Base-by-base conservation (phyloP, 2,329 filamentous ascomycete species). In the Reticulascus tulasneorum region DNA sequence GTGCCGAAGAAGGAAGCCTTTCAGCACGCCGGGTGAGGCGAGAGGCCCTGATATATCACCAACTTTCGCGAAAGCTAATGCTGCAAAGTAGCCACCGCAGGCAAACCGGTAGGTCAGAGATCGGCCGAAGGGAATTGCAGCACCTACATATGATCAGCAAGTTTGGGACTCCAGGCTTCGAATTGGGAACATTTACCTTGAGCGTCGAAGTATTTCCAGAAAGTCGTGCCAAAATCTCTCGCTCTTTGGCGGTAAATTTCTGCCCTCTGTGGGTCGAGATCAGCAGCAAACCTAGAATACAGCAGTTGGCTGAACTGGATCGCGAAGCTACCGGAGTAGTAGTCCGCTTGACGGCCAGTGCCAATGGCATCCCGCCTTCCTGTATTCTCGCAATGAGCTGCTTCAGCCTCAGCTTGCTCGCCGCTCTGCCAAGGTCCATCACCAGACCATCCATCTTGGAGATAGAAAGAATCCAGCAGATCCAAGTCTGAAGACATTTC, bases 261-360 rank as follows among this genome's bases (percentile, higher is more conserved):
- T 5, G 57, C 59, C 15, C 69, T 51, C 20, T 50, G 42, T 0
- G 56, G 51, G 31, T 73, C 69, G 4, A 67, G 26, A 12, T 69
- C 62, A 1, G 45, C 39, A 0, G 66, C 67, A 40, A 68, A 66
- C 7, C 60, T 63, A 1, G 60, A 54, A 40, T 69, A 75, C 0
- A 73, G 49, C 4, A 74, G 48, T 38, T 74, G 69, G 3, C 60
- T 63, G 22, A 73, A 74, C 36, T 74, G 71, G 8, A 75, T 70
- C 0, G 71, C 71, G 36, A 75, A 75, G 29, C 71, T 74, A 0
- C 70, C 69, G 1, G 70, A 73, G 36, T 75, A 75, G 46, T 74
- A 73, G 33, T 74, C 71, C 0, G 62, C 68, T 29, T 74, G 69
- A 6, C 59, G 24, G 2, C 58, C 54, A 0, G 45, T 30, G 1